phyloP scores from a whole-genome alignment of 805 yeast genomes.

The Sporopachydermia quercuum region DNA sequence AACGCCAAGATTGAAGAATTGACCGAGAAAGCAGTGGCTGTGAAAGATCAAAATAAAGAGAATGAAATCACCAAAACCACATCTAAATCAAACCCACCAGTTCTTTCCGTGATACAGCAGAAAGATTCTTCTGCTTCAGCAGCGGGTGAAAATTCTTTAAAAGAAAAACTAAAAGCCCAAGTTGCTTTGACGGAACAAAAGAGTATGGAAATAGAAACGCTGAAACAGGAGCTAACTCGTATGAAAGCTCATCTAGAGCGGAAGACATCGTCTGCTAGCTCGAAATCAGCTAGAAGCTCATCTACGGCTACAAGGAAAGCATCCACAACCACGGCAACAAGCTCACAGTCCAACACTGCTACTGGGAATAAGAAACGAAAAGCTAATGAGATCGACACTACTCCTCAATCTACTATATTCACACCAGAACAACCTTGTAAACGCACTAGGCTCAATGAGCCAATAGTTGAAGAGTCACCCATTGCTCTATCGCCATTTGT shows the following conservation, averaged over 20 bases:
- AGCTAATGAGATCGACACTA: not conserved
- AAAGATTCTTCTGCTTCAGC: not conserved
- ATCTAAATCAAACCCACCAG: too few species aligned
- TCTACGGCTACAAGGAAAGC: not conserved
- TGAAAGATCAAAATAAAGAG: too few species aligned
- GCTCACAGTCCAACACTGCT: too few species aligned
- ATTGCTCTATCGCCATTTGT: slow-evolving; percentile 1
- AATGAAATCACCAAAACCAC: too few species aligned
- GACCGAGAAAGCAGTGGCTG: too few species aligned
- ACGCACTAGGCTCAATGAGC: not conserved
- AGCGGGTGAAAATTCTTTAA: not conserved
- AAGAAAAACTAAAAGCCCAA: not conserved
- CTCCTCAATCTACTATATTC: not conserved
- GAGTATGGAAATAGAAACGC: not conserved
- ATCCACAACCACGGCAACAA: not conserved
- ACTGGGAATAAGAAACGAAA: not conserved
- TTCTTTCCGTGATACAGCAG: too few species aligned
- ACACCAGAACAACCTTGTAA: not conserved
- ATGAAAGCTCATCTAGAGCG: not conserved
- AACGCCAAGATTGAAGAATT: too few species aligned
- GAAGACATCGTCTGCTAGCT: too few species aligned
- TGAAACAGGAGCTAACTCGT: not conserved
- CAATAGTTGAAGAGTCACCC: not conserved
- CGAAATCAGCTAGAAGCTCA: not conserved
- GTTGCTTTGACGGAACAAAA: not conserved